Base-by-base conservation (phyloP, 2,329 filamentous ascomycete species). In the Monosporascus sp. region DNA sequence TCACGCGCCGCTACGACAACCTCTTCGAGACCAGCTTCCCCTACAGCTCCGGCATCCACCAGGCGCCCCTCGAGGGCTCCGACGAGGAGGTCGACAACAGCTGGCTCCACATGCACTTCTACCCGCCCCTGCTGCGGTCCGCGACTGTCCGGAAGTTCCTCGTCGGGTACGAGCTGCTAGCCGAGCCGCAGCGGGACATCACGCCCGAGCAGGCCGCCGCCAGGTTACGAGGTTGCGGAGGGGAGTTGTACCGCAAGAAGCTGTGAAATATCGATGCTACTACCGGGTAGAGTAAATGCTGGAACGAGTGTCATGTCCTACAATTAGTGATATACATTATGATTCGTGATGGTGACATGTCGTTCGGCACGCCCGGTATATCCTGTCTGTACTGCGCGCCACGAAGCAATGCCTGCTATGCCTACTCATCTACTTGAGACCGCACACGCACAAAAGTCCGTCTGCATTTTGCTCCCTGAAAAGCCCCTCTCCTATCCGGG, bases 61-160 rank as follows among this genome's bases (percentile, higher is more conserved):
- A 99, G 75, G 93, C 94, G 18, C 94, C 94, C 3, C 79, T 99
- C 6, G 83, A 88, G 25, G 91, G 90, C 22, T 87, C 83, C 0
- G 79, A 83, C 1, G 90, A 95, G 56, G 93, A 97, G 70, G 82
- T 93, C 51, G 88, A 96, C 63, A 85, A 85, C 56, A 90, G 89
- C 60, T 93, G 96, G 72, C 85, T 99, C 67, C 94, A 99, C 71
- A 87, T 99, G 76, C 94, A 99, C 74, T 99, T 99, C 72, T 97
- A 97, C 70, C 94, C 94, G 43, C 94, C 94, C 14, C 78, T 99
- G 47, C 78, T 99, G 58, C 85, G 94, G 52, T 96, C 91, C 47
- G 92, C 94, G 2, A 96, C 91, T 0, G 92, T 99, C 47, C 85
- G 89, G 62, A 99, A 99, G 75, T 99, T 97, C 73, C 72, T 97